Evolutionary conservation across 495 filamentous ascomycete genomes (phyloP), one percentile per base, ranked within the genome.

Genomic region (Aspergillus campestris): DNA sequence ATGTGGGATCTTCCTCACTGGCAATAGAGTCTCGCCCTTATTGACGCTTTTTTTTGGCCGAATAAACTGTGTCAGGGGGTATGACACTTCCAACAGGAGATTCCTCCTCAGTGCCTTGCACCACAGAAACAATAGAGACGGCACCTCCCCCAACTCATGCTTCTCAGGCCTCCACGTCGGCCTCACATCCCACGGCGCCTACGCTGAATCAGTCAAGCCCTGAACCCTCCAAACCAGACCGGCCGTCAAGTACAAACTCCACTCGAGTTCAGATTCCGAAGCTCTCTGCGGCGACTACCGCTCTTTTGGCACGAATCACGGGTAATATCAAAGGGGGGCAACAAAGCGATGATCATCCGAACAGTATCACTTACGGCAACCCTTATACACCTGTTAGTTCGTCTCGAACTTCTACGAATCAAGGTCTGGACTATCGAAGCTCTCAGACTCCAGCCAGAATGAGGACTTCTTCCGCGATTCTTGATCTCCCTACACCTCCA

Each of bases 31-130:
- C 11, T 42, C 18, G 4, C 18, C 18, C 18, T 24, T 24, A 24
- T 24, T 24, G 18, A 24, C 18, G 18, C 18, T 24, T 24, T 24
- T 24, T 24, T 24, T 4, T 24, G 18, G 18, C 18, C 4, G 18
- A 24, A 24, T 24, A 4, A 24, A 24, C 18, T 4, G 18, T 24
- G 4, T 24, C 29, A 32, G 33, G 52, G 52, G 52, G 56, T 18
- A 62, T 62, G 56, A 56, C 54, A 56, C 53, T 52, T 50, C 57
- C 59, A 46, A 45, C 57, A 55, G 57, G 56, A 48, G 51, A 45
- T 51, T 47, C 37, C 34, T 28, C 48, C 48, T 53, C 50, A 38
- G 42, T 49, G 51, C 51, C 52, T 50, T 58, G 18, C 18, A 24
- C 18, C 18, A 24, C 18, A 24, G 18, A 24, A 24, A 24, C 55